phyloP scores from a whole-genome alignment of 345 rosid genomes.

The Camelina sativa region DNA sequence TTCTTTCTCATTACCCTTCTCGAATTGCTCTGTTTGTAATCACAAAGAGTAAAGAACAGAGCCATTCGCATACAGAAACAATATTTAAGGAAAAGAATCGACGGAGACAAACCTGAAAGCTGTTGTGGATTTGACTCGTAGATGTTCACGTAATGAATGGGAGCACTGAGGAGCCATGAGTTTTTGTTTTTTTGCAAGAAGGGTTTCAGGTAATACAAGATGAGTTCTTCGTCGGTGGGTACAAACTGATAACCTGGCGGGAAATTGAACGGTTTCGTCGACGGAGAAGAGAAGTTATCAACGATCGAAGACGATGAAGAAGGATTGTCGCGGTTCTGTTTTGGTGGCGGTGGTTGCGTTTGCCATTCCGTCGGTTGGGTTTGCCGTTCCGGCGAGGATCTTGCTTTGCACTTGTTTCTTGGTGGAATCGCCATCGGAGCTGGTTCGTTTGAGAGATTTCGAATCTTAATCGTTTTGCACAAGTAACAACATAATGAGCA shows the following conservation, averaged over 20 bases:
- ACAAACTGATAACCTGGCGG: slow-evolving; percentile 1
- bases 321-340: background rate
- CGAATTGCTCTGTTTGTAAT: slow-evolving; percentile 3
- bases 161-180: too few relatives aligned
- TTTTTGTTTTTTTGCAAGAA: too few relatives aligned
- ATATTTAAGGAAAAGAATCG: background rate
- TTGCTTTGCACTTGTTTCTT: slow-evolving; percentile 8
- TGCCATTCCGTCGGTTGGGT: background rate
- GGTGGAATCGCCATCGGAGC: background rate
- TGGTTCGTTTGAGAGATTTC: background rate
- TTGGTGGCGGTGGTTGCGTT: background rate
- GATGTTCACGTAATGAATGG: too few relatives aligned
- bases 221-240: background rate
- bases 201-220: too few relatives aligned
- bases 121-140: too few relatives aligned
- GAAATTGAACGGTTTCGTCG: background rate
- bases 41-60: too few relatives aligned
- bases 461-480: background rate
- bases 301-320: slow-evolving; percentile 6
- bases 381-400: background rate
- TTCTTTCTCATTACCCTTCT: background rate
- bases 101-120: slow-evolving; percentile 9
- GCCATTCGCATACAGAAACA: too few relatives aligned
- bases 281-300: background rate
- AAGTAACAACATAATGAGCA: background rate